Base-by-base conservation (phyloP, 768 basidiomycete species). In the Leccinum imitatum region DNA sequence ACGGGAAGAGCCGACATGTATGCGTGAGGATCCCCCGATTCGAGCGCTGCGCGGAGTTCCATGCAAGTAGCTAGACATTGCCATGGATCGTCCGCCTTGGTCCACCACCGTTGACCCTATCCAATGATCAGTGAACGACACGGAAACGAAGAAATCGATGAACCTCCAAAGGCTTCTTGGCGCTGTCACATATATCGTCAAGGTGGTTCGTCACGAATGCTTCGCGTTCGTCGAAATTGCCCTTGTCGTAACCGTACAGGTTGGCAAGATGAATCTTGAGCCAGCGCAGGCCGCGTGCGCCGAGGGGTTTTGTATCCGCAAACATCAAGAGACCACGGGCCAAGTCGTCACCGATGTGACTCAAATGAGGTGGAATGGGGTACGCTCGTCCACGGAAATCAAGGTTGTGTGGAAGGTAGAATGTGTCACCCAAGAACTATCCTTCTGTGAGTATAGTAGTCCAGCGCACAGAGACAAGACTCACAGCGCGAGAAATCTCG, bases 321-420 rank as follows among this genome's bases (percentile, higher is more conserved):
- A 99, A 99, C 54, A 80, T 82, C 27, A 99, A 82, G 48, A 99
- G 76, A 4, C 95, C 91, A 67, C 96, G 87, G 54, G 86, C 87
- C 21, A 98, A 80, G 72, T 99, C 96, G 71, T 99, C 93, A 9
- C 96, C 95, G 57, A 98, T 90, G 66, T 98, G 96, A 67, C 88
- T 94, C 56, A 99, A 80, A 78, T 98, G 93, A 4, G 95, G 94
- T 1, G 96, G 95, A 47, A 97, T 88, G 11, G 97, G 96, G 71
- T 99, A 99, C 0, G 96, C 94, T 55, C 96, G 89, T 8, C 97
- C 97, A 60, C 96, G 87, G 82, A 98, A 99, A 75, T 99, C 97
- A 67, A 98, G 79, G 73, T 97, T 98, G 74, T 98, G 96, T 0
- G 96, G 95, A 53, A 95, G 80, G 75, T 93, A 98, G 72, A 98